Evolutionary conservation across 2,329 filamentous ascomycete species (phyloP).

Genomic region (Aureobasidium sp.): DNA sequence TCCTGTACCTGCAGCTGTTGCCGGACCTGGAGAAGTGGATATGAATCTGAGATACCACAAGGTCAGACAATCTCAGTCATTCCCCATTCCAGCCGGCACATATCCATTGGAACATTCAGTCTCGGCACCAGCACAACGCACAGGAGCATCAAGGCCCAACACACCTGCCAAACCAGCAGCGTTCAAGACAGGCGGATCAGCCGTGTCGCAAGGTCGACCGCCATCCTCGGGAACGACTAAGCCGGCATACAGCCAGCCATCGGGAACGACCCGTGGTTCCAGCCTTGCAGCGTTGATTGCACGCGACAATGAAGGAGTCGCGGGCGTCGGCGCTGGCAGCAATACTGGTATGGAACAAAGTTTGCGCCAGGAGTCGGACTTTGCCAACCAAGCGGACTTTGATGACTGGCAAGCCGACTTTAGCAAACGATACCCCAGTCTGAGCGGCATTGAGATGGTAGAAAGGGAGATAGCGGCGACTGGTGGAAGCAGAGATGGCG

Average conservation of each 20-base stretch:
- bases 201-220: neutral
- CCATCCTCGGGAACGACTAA: constrained; percentile 19
- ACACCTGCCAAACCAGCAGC: constrained; percentile 56
- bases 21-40: constrained; percentile 19
- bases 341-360: neutral
- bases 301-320: constrained; percentile 32
- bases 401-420: constrained; percentile 61
- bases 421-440: constrained; percentile 76
- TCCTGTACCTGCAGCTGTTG: neutral
- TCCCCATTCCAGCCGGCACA: neutral
- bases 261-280: constrained; percentile 5
- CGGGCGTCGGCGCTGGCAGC: constrained; percentile 22
- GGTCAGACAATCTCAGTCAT: constrained; percentile 19
- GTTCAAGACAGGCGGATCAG: constrained; percentile 43
- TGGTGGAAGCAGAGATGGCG: constrained; percentile 4
- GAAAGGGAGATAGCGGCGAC: constrained; percentile 40
- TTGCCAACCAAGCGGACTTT: neutral
- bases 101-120: constrained; percentile 17
- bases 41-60: constrained; percentile 18
- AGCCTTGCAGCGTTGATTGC: constrained; percentile 30
- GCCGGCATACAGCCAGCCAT: constrained; percentile 31
- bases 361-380: neutral
- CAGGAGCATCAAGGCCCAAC: constrained; percentile 37
- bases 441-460: constrained; percentile 82
- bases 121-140: constrained; percentile 18